Evolutionary conservation across 768 basidiomycete species (phyloP), one percentile per base, ranked within the genome.

Genomic region (Termitomyces sp.): DNA sequence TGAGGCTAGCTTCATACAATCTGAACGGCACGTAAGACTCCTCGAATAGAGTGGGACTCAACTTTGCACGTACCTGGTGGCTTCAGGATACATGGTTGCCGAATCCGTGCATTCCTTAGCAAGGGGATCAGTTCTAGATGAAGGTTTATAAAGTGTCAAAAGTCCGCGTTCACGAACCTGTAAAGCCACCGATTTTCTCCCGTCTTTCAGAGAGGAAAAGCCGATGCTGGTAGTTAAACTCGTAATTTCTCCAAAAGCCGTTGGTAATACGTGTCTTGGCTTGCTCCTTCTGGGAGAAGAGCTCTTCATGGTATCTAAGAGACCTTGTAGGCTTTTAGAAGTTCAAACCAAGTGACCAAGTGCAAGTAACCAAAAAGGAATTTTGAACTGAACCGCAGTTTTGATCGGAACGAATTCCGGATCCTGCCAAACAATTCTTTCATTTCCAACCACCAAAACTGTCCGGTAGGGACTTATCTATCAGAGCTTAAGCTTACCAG

Each of bases 31-130:
- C 39, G 8, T 53, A 12, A 53, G 39, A 41, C n/a, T 31, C 39
- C 18, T 41, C 30, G 9, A 31, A 11, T 41, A n/a, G 16, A 37
- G 30, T 9, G 7, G 5, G 31, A 30, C 30, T 42, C 39, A 36
- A 13, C 53, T 54, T 42, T 41, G 52, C 24, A 54, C 52, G 41
- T n/a, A 54, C 52, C 52, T 54, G 12, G 53, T n/a, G 11, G 53
- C 27, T 54, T 31, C 39, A 30, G 53, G 3, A 4, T 54, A 41
- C 39, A 54, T 54, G 4, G 39, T 20, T 31, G 39, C 20, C 30
- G 53, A 54, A 30, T 54, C 41, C 12, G 27, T 54, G 53, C 12
- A 27, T 54, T 54, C 53, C 53, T 54, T n/a, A 7, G 7, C 39
- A 30, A 20, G 6, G 4, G 20, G 27, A n/a, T 54, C 53, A 54